phyloP scores from a whole-genome alignment of 1,284 basidiomycete species.

The Pterula multifida region DNA sequence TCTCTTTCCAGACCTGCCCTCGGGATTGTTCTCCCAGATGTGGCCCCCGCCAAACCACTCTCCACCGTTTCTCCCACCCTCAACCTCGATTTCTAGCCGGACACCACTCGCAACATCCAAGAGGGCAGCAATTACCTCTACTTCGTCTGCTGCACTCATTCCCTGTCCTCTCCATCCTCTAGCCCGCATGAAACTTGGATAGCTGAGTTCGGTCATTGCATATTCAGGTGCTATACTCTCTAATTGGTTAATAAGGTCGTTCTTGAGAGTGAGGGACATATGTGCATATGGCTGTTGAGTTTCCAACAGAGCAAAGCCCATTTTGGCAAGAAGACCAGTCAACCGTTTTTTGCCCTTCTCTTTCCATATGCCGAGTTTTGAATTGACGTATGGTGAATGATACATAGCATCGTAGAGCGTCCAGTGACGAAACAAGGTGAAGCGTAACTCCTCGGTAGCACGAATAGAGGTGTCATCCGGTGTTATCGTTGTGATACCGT shows the following conservation, averaged over 20 bases:
- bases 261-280: conserved; percentile 94
- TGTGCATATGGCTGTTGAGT: conserved; percentile 90
- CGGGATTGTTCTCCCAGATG: conserved; percentile 52
- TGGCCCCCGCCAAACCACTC: conserved; percentile 82
- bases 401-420: conserved; percentile 96
- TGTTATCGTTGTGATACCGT: conserved; percentile 34
- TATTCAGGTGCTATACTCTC: conserved; percentile 92
- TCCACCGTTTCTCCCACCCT: conserved; percentile 74
- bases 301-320: conserved; percentile 93
- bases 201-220: conserved; percentile 89
- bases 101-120: conserved; percentile 88
- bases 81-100: conserved; percentile 78
- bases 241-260: conserved; percentile 71
- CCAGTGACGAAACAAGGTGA: conserved; percentile 96
- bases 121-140: conserved; percentile 82
- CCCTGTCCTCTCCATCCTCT: conserved; percentile 84
- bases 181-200: conserved; percentile 86
- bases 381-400: conserved; percentile 93
- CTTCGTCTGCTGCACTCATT: conserved; percentile 85
- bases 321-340: conserved; percentile 91
- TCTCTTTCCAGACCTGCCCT: conserved; percentile 24
- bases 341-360: conserved; percentile 84
- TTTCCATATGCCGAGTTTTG: conserved; percentile 93
- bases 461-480: conserved; percentile 78
- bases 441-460: conserved; percentile 78